Evolutionary conservation across 306 rosid genomes (phyloP), one percentile per base, ranked within the genome.

Genomic region (Vigna nakashimae): DNA sequence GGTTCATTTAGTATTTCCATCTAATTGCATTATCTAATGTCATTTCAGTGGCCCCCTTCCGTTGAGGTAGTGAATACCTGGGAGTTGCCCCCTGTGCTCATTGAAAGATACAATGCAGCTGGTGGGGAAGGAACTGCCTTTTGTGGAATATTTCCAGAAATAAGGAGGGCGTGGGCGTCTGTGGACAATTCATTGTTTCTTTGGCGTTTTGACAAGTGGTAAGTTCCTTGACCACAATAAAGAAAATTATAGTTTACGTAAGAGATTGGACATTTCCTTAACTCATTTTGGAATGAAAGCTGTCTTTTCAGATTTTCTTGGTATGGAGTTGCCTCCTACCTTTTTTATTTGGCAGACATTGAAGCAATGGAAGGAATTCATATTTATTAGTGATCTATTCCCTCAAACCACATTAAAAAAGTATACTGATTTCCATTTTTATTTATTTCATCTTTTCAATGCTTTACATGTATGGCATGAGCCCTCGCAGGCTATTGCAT

Each of bases 191-290:
- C 97, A 60, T 86, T 95, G 84, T 95, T 92, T 85, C 97, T 95
- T 48, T 95, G 98, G 98, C 98, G 97, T 80, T 91, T 95, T 51
- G 93, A 95, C 77, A 95, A 92, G 91, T 89, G 98, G 98, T 95
- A 83, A 86, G 95, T 84, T 60, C 70, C 15, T 53, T 43, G 30
- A 4, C 18, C 75, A 75, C 9, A 24, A 12, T 17, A 75, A 53
- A 13, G 30, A 14, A 52, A 11, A 2, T 12, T 45, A 4, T 40
- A 22, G 48, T 53, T 76, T 59, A 52, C 46, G 34, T 77, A 45
- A 65, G 42, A 49, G 16, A 16, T 15, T 65, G 51, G 65, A 69
- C 73, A 71, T 6, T 4, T 52, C 30, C 15, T 9, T 59, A 48
- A 17, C 49, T 42, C 15, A 65, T 42, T 34, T 65, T 76, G 46